A percentile compares a stretch with the other conserved stretches of the same genome.
phyloP scores from a whole-genome alignment of 352 stramenopile genomes.

The Aphanomyces stellatus region DNA sequence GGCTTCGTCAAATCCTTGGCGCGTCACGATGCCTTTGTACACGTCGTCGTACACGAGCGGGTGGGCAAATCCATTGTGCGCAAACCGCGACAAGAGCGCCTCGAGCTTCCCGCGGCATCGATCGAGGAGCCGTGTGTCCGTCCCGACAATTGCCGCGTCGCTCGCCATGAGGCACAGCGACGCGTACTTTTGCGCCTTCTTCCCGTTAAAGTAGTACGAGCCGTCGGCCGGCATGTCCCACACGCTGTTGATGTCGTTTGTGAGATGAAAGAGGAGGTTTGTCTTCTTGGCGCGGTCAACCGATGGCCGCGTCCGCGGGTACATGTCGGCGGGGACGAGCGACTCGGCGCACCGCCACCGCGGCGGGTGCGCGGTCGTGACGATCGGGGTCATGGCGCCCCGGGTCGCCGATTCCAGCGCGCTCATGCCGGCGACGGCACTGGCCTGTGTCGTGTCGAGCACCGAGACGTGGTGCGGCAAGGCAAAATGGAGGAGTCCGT shows the following conservation, averaged over 20 bases:
- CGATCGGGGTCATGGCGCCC: conserved; percentile 40
- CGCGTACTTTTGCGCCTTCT: conserved; percentile 71
- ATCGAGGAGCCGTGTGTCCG: conserved; percentile 30
- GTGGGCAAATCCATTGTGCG: conserved; percentile 41
- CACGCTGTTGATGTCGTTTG: conserved; percentile 43
- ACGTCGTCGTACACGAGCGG: conserved; percentile 58
- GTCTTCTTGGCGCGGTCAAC: neutral
- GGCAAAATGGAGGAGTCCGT: conserved; percentile 55
- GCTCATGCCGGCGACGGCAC: conserved; percentile 18
- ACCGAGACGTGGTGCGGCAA: conserved; percentile 53
- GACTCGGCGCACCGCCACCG: conserved; percentile 45
- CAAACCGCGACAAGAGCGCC: conserved; percentile 40
- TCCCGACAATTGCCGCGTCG: conserved; percentile 35
- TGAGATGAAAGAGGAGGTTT: conserved; percentile 19
- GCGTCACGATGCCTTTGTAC: conserved; percentile 49
- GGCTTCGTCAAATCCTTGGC: conserved; percentile 35
- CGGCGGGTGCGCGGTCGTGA: conserved; percentile 18
- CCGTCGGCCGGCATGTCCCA: conserved; percentile 33
- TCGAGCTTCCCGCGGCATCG: conserved; percentile 55
- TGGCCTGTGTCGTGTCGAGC: conserved; percentile 20
- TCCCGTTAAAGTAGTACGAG: conserved; percentile 75
- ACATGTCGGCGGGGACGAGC: conserved; percentile 11
- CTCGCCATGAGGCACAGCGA: conserved; percentile 63
- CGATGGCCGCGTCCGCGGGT: neutral
- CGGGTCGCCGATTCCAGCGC: conserved; percentile 43